Percentiles rank a stretch among this genome's conserved stretches.
These are phyloP conservation scores for Lactarius quietus DNA, from an alignment of 768 basidiomycete species.

Conservation along the genomic window DNA sequence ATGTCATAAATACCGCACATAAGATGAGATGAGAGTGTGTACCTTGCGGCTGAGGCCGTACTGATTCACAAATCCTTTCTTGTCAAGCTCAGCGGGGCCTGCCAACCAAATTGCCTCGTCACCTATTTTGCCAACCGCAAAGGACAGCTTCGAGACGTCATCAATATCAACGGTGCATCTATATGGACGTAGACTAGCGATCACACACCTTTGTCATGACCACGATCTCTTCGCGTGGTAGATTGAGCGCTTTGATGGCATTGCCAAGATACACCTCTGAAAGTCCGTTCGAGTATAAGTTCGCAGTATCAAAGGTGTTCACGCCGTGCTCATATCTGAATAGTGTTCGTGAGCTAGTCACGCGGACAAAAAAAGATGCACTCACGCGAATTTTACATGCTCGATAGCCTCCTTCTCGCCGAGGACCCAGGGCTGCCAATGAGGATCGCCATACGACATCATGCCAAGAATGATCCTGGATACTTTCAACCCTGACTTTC, in stretches of 20 bases:
- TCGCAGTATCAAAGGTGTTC: constrained; percentile 58
- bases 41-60: constrained; percentile 38
- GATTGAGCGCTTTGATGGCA: constrained; percentile 37
- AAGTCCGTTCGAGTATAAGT: constrained; percentile 36
- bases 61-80: constrained; percentile 38
- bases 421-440: constrained; percentile 34
- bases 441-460: constrained; percentile 49
- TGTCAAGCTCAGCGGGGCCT: constrained; percentile 21
- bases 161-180: background rate
- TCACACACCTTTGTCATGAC: constrained; percentile 41
- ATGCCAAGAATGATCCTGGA: constrained; percentile 63
- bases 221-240: constrained; percentile 43
- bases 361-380: constrained; percentile 16
- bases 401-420: constrained; percentile 30
- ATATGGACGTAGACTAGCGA: background rate
- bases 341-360: constrained; percentile 10
- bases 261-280: too few species aligned
- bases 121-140: background rate
- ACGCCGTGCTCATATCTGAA: constrained; percentile 55
- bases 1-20: background rate
- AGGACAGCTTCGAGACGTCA: background rate
- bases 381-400: constrained; percentile 31
- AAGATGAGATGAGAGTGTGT: background rate
- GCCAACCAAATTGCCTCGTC: background rate
- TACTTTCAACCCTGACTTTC: constrained; percentile 57